Percentiles rank a stretch among this genome's conserved stretches.
Evolutionary conservation across 441 rosid genomes (phyloP).

Genomic region (Erodium texanum): DNA sequence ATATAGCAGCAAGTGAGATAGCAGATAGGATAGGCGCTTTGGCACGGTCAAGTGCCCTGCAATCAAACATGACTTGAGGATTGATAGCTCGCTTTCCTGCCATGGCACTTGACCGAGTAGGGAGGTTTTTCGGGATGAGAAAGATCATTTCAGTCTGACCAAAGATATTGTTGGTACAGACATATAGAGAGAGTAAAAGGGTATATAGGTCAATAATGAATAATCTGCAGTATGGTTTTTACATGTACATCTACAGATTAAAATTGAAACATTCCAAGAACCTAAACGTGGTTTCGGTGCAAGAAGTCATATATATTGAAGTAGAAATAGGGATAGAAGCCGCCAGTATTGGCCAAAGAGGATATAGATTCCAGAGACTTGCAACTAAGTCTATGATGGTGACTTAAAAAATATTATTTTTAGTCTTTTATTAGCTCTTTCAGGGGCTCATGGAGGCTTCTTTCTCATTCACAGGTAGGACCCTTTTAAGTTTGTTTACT

Average conservation of each 20-base stretch:
- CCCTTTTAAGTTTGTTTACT: background rate
- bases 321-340: background rate
- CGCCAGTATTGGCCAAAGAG: background rate
- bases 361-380: background rate
- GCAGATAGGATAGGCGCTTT: slow-evolving; percentile 24
- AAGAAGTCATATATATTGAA: background rate
- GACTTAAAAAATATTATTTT: background rate
- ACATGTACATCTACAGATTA: background rate
- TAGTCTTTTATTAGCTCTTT: background rate
- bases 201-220: background rate
- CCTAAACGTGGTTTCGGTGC: background rate
- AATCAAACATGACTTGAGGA: slow-evolving; percentile 11
- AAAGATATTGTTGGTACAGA: background rate
- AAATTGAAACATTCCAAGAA: too few species aligned
- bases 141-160: background rate
- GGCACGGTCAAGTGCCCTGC: slow-evolving; percentile 18
- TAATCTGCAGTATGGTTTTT: background rate
- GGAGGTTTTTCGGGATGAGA: background rate
- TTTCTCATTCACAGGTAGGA: background rate
- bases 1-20: slow-evolving; percentile 24
- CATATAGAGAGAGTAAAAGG: background rate
- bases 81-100: background rate
- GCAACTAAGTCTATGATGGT: background rate
- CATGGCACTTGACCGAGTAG: background rate
- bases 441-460: background rate